Evolutionary conservation across 805 yeast genomes (phyloP).

Genomic region (Saccharomycodes ludwigii): DNA sequence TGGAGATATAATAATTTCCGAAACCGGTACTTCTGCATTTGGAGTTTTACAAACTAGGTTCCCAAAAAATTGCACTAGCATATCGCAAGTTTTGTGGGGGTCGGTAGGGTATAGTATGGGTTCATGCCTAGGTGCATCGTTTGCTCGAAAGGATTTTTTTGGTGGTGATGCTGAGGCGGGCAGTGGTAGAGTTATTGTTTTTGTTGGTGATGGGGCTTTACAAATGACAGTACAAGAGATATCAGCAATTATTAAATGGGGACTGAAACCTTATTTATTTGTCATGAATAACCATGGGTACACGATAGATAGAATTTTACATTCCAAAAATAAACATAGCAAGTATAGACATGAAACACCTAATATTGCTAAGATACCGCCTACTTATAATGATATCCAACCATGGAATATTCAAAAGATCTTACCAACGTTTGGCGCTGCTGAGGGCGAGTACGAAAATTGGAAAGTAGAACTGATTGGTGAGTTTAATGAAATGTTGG

Average conservation of each 20-base stretch:
- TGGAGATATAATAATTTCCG: slow-evolving; percentile 48
- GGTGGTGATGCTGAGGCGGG: slow-evolving; percentile 18
- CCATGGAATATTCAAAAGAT: slow-evolving; percentile 43
- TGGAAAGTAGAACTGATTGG: slow-evolving; percentile 34
- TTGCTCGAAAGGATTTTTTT: slow-evolving; percentile 38
- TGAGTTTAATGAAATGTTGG: slow-evolving; percentile 34
- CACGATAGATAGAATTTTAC: slow-evolving; percentile 51
- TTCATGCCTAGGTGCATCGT: slow-evolving; percentile 48
- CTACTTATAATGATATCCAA: slow-evolving; percentile 45
- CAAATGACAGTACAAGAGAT: slow-evolving; percentile 57
- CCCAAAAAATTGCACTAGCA: slow-evolving; percentile 38
- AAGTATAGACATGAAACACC: too few relatives aligned
- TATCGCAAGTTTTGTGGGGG: slow-evolving; percentile 55
- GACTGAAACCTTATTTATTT: slow-evolving; percentile 44
- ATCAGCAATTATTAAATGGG: slow-evolving; percentile 43
- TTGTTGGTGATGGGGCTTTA: slow-evolving; percentile 60
- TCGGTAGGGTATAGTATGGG: slow-evolving; percentile 57
- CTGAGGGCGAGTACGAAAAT: slow-evolving; percentile 29
- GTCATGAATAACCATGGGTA: slow-evolving; percentile 55
- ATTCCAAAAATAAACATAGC: slow-evolving; percentile 40
- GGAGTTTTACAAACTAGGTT: slow-evolving; percentile 45
- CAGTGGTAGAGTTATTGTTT: slow-evolving; percentile 38
- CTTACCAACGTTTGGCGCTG: slow-evolving; percentile 44
- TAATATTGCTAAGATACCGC: slow-evolving; percentile 4
- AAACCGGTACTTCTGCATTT: slow-evolving; percentile 56